These are phyloP conservation scores for Pelargonium citronellum DNA, from an alignment of 441 rosid species.

Conservation along the genomic window DNA sequence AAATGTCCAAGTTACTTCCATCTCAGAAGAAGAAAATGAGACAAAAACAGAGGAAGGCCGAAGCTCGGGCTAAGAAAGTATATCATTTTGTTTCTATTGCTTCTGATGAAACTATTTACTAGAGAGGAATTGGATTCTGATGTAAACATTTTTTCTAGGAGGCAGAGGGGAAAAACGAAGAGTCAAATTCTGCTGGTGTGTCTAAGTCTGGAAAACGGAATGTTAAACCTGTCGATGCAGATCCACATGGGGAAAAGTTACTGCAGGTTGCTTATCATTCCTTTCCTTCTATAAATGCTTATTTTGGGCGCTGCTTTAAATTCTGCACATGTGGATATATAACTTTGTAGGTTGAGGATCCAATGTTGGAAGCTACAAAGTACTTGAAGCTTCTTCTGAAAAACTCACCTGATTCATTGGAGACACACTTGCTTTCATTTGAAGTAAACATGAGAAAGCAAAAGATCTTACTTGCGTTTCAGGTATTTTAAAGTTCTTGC, in stretches of 20 bases:
- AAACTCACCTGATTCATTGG: conserved; percentile 75
- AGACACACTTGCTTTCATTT: conserved; percentile 94
- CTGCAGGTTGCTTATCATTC: conserved; percentile 60
- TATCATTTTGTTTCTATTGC: conserved; percentile 22
- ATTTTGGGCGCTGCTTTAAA: not conserved
- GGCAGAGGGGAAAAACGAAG: conserved; percentile 88
- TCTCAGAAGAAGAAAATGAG: conserved; percentile 91
- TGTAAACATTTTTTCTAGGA: conserved; percentile 49
- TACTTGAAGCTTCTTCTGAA: conserved; percentile 91
- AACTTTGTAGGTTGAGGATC: conserved; percentile 69
- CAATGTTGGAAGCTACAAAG: conserved; percentile 85
- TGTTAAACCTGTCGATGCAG: conserved; percentile 91
- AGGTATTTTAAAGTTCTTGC: conserved; percentile 43
- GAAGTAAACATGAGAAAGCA: conserved; percentile 95
- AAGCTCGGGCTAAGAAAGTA: conserved; percentile 97
- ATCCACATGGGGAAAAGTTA: conserved; percentile 89
- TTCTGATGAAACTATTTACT: conserved; percentile 19
- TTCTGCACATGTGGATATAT: not conserved
- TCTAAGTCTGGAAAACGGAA: conserved; percentile 88
- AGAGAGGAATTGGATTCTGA: not conserved
- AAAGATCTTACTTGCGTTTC: conserved; percentile 84
- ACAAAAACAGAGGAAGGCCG: conserved; percentile 90
- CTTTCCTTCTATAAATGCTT: conserved; percentile 11
- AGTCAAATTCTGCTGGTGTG: conserved; percentile 54
- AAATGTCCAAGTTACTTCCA: conserved; percentile 73